phyloP scores from a whole-genome alignment of 768 basidiomycete species.

The Tricholoma flavovirens region DNA sequence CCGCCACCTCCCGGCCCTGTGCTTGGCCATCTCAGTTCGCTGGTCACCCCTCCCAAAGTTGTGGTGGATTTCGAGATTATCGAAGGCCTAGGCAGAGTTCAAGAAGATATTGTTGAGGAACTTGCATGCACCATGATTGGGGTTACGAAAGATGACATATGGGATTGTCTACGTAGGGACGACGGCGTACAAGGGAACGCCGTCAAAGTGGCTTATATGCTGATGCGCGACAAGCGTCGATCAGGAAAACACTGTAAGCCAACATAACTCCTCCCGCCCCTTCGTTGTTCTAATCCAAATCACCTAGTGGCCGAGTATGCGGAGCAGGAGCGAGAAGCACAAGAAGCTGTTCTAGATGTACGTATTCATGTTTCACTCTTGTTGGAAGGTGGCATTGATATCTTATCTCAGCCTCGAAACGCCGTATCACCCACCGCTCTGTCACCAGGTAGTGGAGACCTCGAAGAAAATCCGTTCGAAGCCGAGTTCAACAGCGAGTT shows the following conservation, averaged over 20 bases:
- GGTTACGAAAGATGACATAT: conserved; percentile 79
- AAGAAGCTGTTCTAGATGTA: conserved; percentile 76
- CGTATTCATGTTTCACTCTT: conserved; percentile 23
- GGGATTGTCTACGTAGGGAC: conserved; percentile 77
- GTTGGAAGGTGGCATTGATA: conserved; percentile 8
- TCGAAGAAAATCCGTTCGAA: conserved; percentile 79
- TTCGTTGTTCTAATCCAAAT: background rate
- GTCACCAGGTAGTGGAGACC: conserved; percentile 54
- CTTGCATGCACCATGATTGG: conserved; percentile 66
- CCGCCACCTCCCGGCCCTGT: conserved; percentile 75
- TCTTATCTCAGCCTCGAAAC: conserved; percentile 54
- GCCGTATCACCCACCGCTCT: conserved; percentile 60
- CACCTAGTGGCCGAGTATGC: conserved; percentile 65
- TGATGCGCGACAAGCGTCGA: conserved; percentile 83
- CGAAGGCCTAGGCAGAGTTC: conserved; percentile 88
- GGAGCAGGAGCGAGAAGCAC: conserved; percentile 82
- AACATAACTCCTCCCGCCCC: background rate
- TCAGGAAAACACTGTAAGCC: conserved; percentile 79
- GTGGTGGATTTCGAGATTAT: conserved; percentile 78
- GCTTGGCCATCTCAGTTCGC: conserved; percentile 63
- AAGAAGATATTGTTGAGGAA: conserved; percentile 86
- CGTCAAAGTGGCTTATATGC: conserved; percentile 94
- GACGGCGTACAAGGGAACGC: conserved; percentile 87
- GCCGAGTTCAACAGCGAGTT: conserved; percentile 64
- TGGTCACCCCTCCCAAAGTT: conserved; percentile 62